Evolutionary conservation across 768 basidiomycete species (phyloP).

Genomic region (Fibroporia radiculosa): DNA sequence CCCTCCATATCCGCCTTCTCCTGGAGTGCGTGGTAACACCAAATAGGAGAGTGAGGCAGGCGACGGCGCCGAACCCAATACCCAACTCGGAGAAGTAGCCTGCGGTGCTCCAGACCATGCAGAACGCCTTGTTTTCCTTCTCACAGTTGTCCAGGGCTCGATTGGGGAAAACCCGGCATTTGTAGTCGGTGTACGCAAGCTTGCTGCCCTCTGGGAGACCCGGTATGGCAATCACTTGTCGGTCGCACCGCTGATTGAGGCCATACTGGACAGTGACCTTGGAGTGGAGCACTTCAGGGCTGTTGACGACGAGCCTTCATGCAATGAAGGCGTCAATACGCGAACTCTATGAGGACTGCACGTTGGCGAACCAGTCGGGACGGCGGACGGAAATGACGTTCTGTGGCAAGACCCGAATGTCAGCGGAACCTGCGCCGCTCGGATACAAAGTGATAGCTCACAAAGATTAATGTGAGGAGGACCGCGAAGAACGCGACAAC

Average conservation of each 20-base stretch:
- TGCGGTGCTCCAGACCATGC: slow-evolving; percentile 65
- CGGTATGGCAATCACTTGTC: slow-evolving; percentile 40
- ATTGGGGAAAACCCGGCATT: slow-evolving; percentile 61
- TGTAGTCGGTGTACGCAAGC: slow-evolving; percentile 44
- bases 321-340: background rate
- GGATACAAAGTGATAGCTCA: slow-evolving; percentile 27
- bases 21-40: slow-evolving; percentile 70
- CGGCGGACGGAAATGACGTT: slow-evolving; percentile 48
- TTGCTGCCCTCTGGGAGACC: slow-evolving; percentile 33
- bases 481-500: slow-evolving; percentile 55
- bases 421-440: background rate
- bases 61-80: slow-evolving; percentile 53
- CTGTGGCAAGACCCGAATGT: slow-evolving; percentile 25
- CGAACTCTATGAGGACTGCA: slow-evolving; percentile 1
- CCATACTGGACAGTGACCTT: slow-evolving; percentile 51
- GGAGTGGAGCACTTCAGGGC: slow-evolving; percentile 36
- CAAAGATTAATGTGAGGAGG: slow-evolving; percentile 40
- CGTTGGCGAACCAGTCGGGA: slow-evolving; percentile 52
- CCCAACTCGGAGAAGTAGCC: slow-evolving; percentile 58
- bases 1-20: slow-evolving; percentile 70
- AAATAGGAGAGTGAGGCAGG: slow-evolving; percentile 51
- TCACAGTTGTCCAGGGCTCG: slow-evolving; percentile 40
- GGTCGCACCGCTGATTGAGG: slow-evolving; percentile 49
- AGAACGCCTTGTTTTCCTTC: slow-evolving; percentile 49
- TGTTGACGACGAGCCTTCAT: slow-evolving; percentile 31